Evolutionary conservation across 1,284 basidiomycete genomes (phyloP).

Genomic region (Ustilago sp.): DNA sequence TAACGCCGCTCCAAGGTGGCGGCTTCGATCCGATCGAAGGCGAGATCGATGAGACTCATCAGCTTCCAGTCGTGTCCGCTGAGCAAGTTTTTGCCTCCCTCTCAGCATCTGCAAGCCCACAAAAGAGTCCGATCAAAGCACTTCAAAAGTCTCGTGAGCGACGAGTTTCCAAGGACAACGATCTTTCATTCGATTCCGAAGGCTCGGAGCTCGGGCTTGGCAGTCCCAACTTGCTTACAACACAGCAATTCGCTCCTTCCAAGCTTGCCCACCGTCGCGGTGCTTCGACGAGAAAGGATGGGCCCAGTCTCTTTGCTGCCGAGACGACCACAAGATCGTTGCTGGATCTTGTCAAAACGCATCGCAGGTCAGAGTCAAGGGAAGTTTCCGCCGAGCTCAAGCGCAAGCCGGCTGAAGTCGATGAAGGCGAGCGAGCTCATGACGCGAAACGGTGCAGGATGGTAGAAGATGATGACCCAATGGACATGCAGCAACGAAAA

Average conservation of each 20-base stretch:
- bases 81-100: slow-evolving; percentile 39
- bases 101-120: slow-evolving; percentile 12
- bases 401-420: slow-evolving; percentile 23
- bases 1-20: neutral
- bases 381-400: slow-evolving; percentile 12
- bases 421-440: neutral
- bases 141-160: slow-evolving; percentile 31
- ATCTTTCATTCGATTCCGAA: neutral
- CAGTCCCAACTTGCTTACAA: slow-evolving; percentile 21
- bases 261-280: slow-evolving; percentile 34
- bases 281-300: neutral
- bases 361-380: neutral
- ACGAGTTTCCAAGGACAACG: slow-evolving; percentile 13
- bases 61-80: slow-evolving; percentile 21
- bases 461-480: neutral
- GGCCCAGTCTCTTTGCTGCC: slow-evolving; percentile 28
- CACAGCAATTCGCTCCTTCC: slow-evolving; percentile 34
- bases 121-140: slow-evolving; percentile 35
- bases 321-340: slow-evolving; percentile 28
- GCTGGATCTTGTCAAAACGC: slow-evolving; percentile 26
- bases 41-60: neutral
- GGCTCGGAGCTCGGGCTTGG: neutral
- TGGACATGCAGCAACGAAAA: neutral
- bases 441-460: slow-evolving; percentile 10
- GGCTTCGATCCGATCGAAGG: neutral